These are phyloP conservation scores for Acer negundo DNA, from an alignment of 345 rosid species.

Conservation along the genomic window DNA sequence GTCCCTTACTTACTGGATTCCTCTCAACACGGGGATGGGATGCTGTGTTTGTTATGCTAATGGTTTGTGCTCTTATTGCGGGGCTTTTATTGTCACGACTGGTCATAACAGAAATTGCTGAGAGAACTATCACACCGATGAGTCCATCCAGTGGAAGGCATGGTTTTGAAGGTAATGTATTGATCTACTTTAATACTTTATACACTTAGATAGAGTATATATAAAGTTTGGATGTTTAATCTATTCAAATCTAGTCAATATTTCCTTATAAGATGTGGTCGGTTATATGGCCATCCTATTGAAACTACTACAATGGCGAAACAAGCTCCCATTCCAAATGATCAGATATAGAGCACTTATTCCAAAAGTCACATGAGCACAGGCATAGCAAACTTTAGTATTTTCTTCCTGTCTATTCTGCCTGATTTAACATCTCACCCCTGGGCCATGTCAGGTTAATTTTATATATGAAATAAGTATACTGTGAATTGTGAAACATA, in stretches of 20 bases:
- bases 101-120: slow-evolving; percentile 52
- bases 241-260: not conserved
- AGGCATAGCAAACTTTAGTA: not conserved
- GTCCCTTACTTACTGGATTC: slow-evolving; percentile 91
- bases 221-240: not conserved
- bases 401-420: not conserved
- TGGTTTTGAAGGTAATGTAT: slow-evolving; percentile 50
- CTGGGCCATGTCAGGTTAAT: slow-evolving; percentile 7
- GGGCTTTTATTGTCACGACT: slow-evolving; percentile 72
- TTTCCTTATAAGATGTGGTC: not conserved
- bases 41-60: slow-evolving; percentile 73
- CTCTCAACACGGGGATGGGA: slow-evolving; percentile 79
- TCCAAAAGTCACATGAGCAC: not conserved
- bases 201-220: not conserved
- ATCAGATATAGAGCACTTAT: not conserved
- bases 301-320: not conserved
- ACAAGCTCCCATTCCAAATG: not conserved
- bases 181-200: slow-evolving; percentile 14
- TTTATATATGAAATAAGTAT: too few species aligned
- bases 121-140: slow-evolving; percentile 27
- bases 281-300: not conserved
- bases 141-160: slow-evolving; percentile 21
- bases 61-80: slow-evolving; percentile 69
- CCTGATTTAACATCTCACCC: not conserved
- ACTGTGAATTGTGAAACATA: not conserved